Evolutionary conservation across 306 rosid species (phyloP), one percentile per base, ranked within the genome.

Genomic region (Rosa persica): DNA sequence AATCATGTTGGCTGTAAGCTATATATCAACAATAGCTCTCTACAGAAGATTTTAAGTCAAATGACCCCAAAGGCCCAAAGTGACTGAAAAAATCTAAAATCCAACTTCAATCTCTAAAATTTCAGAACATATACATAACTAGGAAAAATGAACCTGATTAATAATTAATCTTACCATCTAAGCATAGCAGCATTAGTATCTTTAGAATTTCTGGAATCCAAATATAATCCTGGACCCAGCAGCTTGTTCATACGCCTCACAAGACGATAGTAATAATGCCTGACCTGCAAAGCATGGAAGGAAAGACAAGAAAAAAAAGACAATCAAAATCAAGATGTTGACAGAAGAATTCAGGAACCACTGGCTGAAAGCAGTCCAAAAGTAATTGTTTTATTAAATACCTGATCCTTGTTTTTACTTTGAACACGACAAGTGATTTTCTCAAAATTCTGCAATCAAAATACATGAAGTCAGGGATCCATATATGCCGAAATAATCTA

Each of bases 111-210:
- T 38, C 43, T 62, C 65, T 38, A 36, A 67, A 54, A 15, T 36
- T 44, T 70, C 42, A 58, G 49, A 67, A 44, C 40, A n/a, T 25
- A 27, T 49, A 61, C 42, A 49, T 0, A 60, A 36, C 34, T 60
- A 5, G 42, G 23, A 51, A 66, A 65, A 34, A 5, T n/a, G 62
- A 22, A 39, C 62, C 54, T 4, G 55, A 73, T 12, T n/a, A 34
- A 19, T 20, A 62, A 22, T 38, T 10, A 55, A 73, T 60, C 54
- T 88, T 92, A 95, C 98, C 98, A 95, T 68, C 98, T 90, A 76
- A 95, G 97, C 98, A 95, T 92, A 75, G 98, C 98, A 73, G 97
- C 97, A 89, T 89, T 92, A 61, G 98, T 95, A 82, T 95, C 98
- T 84, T 91, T 95, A 11, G 97, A 92, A 77, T 95, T 91, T 85